Conservation (phyloP, 2,329 filamentous ascomycete genomes). For the Neonectria magnoliae region DNA sequence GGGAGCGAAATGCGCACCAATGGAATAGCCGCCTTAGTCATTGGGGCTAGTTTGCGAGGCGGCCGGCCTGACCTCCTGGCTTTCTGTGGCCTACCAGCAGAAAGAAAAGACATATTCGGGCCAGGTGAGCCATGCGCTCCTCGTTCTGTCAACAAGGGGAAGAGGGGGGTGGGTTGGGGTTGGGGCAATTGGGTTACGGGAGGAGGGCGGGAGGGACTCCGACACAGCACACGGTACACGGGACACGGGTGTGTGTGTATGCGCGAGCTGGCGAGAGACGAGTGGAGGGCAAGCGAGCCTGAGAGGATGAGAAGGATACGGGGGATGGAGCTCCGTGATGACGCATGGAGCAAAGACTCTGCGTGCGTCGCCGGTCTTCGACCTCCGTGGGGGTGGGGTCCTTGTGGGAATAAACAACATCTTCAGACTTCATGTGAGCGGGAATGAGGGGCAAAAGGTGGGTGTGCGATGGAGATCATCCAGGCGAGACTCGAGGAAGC, state of each 20-base stretch:
- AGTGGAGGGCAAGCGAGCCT: constrained; percentile 2
- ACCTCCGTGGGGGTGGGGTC: constrained; percentile 43
- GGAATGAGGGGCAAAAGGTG: constrained; percentile 19
- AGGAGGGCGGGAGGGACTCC: neutral
- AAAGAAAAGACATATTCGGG: constrained; percentile 20
- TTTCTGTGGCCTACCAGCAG: constrained; percentile 22
- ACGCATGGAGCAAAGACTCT: constrained; percentile 6
- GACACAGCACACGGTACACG: neutral
- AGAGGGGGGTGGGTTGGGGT: constrained; percentile 18
- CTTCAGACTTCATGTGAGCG: constrained; percentile 10
- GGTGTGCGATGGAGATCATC: constrained; percentile 25
- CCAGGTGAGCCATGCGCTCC: constrained; percentile 25
- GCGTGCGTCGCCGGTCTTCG: constrained; percentile 33
- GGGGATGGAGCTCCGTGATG: neutral
- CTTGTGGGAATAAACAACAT: constrained; percentile 34
- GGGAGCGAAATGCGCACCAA: constrained; percentile 42
- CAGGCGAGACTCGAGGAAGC: constrained; percentile 6
- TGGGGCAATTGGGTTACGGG: constrained; percentile 5
- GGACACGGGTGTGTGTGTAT: too few relatives aligned
- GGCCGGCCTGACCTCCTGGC: constrained; percentile 8
- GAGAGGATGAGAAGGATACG: neutral
- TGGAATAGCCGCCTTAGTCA: constrained; percentile 37
- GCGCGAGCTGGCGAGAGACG: neutral
- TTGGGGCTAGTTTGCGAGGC: constrained; percentile 30
- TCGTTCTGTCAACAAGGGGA: constrained; percentile 10